phyloP scores from a whole-genome alignment of 2,329 filamentous ascomycete genomes.

The Dactylellina cionopaga region DNA sequence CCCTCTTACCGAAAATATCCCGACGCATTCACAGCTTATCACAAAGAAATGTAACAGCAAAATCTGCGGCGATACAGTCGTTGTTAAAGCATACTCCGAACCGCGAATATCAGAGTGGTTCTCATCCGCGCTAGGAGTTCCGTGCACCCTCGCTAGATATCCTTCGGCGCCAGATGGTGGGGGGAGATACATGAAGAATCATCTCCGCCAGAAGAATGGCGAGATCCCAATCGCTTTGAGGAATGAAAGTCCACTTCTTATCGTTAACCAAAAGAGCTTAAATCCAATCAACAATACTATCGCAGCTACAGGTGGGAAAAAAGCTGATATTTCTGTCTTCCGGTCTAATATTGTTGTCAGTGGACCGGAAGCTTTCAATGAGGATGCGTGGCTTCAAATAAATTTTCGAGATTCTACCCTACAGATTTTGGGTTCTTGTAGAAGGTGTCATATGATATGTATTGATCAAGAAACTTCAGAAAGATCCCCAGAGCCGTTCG shows the following conservation, averaged over 20 bases:
- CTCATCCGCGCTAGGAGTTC: constrained; percentile 75
- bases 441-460: constrained; percentile 95
- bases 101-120: constrained; percentile 78
- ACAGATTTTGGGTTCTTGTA: constrained; percentile 80
- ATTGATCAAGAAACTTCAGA: constrained; percentile 84
- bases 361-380: constrained; percentile 53
- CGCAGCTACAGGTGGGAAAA: constrained; percentile 69
- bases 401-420: constrained; percentile 28
- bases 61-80: constrained; percentile 84
- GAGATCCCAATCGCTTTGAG: constrained; percentile 75
- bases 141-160: constrained; percentile 85
- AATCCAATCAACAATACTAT: constrained; percentile 80
- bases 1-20: constrained; percentile 58
- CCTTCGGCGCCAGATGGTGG: constrained; percentile 72
- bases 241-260: constrained; percentile 92
- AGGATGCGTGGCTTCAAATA: constrained; percentile 37
- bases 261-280: constrained; percentile 82
- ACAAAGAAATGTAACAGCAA: constrained; percentile 58
- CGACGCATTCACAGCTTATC: constrained; percentile 58
- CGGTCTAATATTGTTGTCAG: constrained; percentile 85
- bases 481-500: constrained; percentile 84
- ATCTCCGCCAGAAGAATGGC: constrained; percentile 66
- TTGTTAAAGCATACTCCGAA: constrained; percentile 75
- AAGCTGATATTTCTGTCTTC: constrained; percentile 78
- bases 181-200: constrained; percentile 76